These are phyloP conservation scores for Lodderomyces beijingensis DNA, from an alignment of 1,139 yeast species.

Conservation along the genomic window DNA sequence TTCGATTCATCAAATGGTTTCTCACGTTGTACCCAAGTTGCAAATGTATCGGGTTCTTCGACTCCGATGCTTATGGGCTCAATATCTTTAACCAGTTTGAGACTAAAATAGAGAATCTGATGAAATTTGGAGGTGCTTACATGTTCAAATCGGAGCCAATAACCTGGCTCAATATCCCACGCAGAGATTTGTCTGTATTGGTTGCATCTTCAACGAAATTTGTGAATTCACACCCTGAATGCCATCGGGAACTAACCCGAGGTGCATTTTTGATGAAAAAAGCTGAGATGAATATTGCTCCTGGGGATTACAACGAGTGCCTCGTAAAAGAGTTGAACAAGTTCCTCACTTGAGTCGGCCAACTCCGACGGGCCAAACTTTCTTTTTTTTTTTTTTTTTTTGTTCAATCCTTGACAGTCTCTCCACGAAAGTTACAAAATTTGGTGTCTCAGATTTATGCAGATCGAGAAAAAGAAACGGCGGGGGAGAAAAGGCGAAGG, in stretches of 20 bases:
- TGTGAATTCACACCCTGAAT: conserved; percentile 2
- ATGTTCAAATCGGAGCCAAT: conserved; percentile 37
- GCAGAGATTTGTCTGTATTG: conserved; percentile 34
- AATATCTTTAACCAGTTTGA: conserved; percentile 45
- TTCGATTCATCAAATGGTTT: conserved; percentile 17
- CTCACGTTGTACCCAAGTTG: conserved; percentile 15
- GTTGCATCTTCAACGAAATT: conserved; percentile 18
- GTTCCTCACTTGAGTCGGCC: too few relatives aligned
- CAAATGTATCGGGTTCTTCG: conserved; percentile 23
- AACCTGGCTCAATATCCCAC: conserved; percentile 25
- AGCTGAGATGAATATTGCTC: conserved; percentile 51
- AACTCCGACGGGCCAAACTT: too few relatives aligned
- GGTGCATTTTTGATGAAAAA: conserved; percentile 49
- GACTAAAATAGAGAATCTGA: conserved; percentile 3
- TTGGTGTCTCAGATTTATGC: background rate
- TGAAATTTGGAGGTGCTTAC: conserved; percentile 23
- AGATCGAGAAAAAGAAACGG: too few relatives aligned
- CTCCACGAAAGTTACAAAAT: background rate
- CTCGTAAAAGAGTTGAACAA: too few relatives aligned
- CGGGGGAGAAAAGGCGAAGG: too few relatives aligned
- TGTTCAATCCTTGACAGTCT: too few relatives aligned
- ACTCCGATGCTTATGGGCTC: conserved; percentile 70
- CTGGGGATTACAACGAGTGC: conserved; percentile 5
- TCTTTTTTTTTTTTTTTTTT: background rate
- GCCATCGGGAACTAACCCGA: conserved; percentile 46